phyloP scores from a whole-genome alignment of 2,329 filamentous ascomycete species.

The Penicillium sp. region DNA sequence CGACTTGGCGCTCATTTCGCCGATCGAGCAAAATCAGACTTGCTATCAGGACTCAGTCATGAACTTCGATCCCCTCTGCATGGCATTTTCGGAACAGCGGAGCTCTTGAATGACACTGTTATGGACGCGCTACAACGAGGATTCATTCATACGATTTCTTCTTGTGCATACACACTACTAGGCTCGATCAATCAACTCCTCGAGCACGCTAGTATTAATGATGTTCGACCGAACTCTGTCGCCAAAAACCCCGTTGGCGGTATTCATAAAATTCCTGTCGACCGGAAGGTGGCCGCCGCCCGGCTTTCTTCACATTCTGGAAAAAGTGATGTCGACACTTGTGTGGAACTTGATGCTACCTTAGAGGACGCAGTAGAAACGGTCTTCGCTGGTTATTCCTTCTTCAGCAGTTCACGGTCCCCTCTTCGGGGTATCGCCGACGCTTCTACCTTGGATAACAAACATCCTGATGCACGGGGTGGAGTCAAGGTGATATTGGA shows the following conservation, averaged over 20 bases:
- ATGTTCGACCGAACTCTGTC: constrained; percentile 2
- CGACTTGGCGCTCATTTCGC: constrained; percentile 22
- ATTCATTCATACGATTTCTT: constrained; percentile 32
- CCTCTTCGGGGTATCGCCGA: neutral
- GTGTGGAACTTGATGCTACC: constrained; percentile 11
- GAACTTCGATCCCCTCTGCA: constrained; percentile 35
- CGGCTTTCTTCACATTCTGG: neutral
- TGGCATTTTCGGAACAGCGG: constrained; percentile 28
- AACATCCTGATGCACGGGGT: neutral
- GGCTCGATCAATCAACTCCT: constrained; percentile 40
- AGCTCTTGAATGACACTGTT: constrained; percentile 25
- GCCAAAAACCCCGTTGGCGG: neutral
- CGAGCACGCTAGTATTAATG: constrained; percentile 26
- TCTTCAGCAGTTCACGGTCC: neutral
- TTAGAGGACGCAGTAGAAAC: constrained; percentile 16
- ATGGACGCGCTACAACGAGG: constrained; percentile 23
- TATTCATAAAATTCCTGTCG: neutral
- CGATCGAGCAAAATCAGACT: constrained; percentile 30
- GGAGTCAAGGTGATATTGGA: constrained; percentile 13
- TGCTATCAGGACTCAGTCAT: constrained; percentile 32
- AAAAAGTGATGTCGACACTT: neutral
- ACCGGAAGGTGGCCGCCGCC: neutral
- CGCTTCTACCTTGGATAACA: neutral
- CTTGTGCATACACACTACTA: constrained; percentile 40
- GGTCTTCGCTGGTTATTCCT: constrained; percentile 16